Evolutionary conservation across 2,329 filamentous ascomycete species (phyloP).

Genomic region (Alternaria consortialis): DNA sequence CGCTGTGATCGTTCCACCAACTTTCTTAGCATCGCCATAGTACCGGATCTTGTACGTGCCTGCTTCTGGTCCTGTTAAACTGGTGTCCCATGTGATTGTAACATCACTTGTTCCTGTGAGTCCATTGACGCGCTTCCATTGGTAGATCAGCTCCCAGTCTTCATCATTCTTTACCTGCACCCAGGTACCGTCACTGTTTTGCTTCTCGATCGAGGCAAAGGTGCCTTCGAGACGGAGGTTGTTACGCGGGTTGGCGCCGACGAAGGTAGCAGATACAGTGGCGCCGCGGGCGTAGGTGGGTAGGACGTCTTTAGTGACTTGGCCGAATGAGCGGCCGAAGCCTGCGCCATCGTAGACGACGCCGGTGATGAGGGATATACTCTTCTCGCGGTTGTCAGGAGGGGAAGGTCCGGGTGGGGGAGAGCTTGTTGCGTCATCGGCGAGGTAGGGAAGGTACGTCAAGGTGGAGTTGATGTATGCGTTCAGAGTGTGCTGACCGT

Average conservation of each 20-base stretch:
- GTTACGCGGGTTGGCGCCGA: constrained; percentile 90
- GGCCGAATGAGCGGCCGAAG: constrained; percentile 74
- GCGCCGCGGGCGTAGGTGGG: constrained; percentile 68
- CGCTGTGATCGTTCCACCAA: constrained; percentile 67
- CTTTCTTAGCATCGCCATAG: constrained; percentile 80
- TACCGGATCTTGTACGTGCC: constrained; percentile 84
- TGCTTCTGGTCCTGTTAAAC: constrained; percentile 53
- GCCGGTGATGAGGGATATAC: constrained; percentile 79
- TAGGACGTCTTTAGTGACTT: constrained; percentile 65
- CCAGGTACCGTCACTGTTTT: constrained; percentile 66
- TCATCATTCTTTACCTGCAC: constrained; percentile 72
- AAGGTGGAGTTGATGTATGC: constrained; percentile 89
- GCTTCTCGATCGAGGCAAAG: constrained; percentile 77
- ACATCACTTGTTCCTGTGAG: constrained; percentile 80
- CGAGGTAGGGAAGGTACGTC: constrained; percentile 73
- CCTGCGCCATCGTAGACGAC: constrained; percentile 78
- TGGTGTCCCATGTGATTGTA: constrained; percentile 79
- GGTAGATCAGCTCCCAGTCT: constrained; percentile 85
- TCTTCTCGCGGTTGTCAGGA: constrained; percentile 79
- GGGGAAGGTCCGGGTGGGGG: constrained; percentile 68
- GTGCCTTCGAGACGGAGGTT: constrained; percentile 81
- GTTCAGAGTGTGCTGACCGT: constrained; percentile 80
- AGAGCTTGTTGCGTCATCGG: constrained; percentile 45
- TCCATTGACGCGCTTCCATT: constrained; percentile 77
- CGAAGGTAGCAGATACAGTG: constrained; percentile 73